Evolutionary conservation across 805 yeast species (phyloP).

Genomic region (Schwanniomyces polymorphus): DNA sequence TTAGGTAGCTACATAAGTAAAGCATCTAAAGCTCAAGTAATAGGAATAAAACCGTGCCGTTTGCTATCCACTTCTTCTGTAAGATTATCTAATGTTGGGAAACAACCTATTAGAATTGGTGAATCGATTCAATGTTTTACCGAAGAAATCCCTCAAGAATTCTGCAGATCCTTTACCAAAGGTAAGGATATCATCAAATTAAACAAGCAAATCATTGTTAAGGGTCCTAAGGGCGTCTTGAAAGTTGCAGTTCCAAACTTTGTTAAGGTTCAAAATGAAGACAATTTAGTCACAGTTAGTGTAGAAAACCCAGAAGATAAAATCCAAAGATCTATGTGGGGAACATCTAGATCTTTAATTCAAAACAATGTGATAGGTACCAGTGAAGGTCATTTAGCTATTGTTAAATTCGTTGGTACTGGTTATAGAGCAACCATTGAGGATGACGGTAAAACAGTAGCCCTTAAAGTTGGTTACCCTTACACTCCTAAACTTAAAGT

Average conservation of each 20-base stretch:
- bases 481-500: slow-evolving; percentile 72
- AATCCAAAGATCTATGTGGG: slow-evolving; percentile 90
- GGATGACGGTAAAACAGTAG: slow-evolving; percentile 57
- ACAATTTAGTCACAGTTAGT: slow-evolving; percentile 47
- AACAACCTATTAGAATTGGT: slow-evolving; percentile 69
- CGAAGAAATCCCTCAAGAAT: slow-evolving; percentile 48
- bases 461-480: slow-evolving; percentile 86
- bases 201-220: slow-evolving; percentile 57
- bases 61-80: slow-evolving; percentile 13
- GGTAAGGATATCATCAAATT: slow-evolving; percentile 62
- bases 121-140: slow-evolving; percentile 55
- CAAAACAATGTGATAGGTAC: slow-evolving; percentile 84
- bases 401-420: slow-evolving; percentile 89
- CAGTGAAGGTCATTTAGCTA: slow-evolving; percentile 87
- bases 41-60: slow-evolving; percentile 5
- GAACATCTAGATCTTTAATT: slow-evolving; percentile 79
- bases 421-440: slow-evolving; percentile 91
- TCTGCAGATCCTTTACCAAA: slow-evolving; percentile 62
- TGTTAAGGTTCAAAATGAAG: slow-evolving; percentile 43
- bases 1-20: not conserved
- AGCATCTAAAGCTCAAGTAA: slow-evolving; percentile 1
- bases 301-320: slow-evolving; percentile 59
- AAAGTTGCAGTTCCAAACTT: slow-evolving; percentile 72
- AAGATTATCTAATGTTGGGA: slow-evolving; percentile 69
- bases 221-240: slow-evolving; percentile 78